These are phyloP conservation scores for Penicillium digitatum DNA, from an alignment of 2,329 filamentous ascomycete genomes.

Conservation along the genomic window DNA sequence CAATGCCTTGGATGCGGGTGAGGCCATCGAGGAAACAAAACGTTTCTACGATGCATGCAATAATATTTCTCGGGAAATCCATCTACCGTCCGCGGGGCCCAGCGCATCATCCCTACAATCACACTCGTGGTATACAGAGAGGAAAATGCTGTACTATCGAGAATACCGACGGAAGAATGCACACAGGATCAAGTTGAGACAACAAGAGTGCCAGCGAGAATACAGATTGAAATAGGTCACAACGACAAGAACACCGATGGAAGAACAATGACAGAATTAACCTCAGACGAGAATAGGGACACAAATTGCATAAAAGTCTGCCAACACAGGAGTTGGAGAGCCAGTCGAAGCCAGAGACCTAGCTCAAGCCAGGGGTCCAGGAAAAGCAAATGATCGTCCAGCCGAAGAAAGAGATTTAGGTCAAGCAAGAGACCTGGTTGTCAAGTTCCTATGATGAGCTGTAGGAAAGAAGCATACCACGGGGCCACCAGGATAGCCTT, in stretches of 20 bases:
- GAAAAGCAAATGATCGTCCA: accelerated
- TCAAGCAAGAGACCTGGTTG: background rate
- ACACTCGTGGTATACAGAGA: background rate
- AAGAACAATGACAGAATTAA: background rate
- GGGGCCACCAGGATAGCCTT: too few species aligned
- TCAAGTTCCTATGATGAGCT: background rate
- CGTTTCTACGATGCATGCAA: background rate
- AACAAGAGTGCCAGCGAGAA: accelerated
- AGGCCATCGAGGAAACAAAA: background rate
- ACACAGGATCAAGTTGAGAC: background rate
- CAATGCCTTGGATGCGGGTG: background rate
- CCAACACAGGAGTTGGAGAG: too few species aligned
- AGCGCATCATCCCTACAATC: background rate
- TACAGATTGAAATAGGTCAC: background rate
- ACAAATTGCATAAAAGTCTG: background rate
- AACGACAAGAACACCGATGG: accelerated
- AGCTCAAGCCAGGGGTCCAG: background rate
- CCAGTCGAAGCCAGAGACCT: background rate
- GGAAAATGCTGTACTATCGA: background rate
- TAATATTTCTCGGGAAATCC: background rate
- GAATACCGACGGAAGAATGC: background rate
- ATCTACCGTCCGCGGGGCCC: background rate
- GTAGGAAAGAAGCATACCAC: background rate
- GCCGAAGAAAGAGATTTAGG: background rate
- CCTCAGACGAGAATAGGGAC: background rate